Percentiles rank a stretch among this genome's conserved stretches.
Evolutionary conservation across 306 rosid species (phyloP).

Genomic region (Biancaea sappan): DNA sequence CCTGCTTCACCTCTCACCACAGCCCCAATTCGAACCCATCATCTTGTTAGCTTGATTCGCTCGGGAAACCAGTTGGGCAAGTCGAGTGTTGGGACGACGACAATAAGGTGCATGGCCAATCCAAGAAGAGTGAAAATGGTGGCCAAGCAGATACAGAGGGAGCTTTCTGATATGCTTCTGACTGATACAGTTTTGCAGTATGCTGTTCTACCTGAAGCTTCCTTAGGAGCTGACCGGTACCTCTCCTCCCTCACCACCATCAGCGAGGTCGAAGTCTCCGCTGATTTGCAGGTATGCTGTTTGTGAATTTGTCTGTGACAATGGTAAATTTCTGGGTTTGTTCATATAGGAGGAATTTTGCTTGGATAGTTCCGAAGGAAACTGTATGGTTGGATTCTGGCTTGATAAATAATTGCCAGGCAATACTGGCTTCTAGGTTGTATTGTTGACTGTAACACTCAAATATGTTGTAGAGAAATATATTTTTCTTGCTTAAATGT

Average conservation of each 20-base stretch:
- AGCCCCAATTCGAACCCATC: constrained; percentile 27
- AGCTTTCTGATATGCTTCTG: constrained; percentile 87
- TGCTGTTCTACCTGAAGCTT: constrained; percentile 85
- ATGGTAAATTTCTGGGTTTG: neutral
- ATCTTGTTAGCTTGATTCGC: constrained; percentile 36
- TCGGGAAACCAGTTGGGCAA: constrained; percentile 25
- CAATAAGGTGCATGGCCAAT: constrained; percentile 80
- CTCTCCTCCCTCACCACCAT: constrained; percentile 92
- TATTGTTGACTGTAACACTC: neutral
- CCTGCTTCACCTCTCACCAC: neutral
- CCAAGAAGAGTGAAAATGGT: constrained; percentile 94
- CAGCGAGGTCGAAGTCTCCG: constrained; percentile 81
- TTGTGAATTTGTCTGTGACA: neutral
- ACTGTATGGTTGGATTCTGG: neutral
- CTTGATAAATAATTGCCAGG: neutral
- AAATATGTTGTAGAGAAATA: neutral
- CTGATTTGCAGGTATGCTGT: constrained; percentile 76
- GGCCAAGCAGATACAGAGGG: constrained; percentile 86
- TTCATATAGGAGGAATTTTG: neutral
- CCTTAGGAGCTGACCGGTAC: constrained; percentile 81
- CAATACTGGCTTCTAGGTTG: neutral
- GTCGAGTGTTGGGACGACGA: constrained; percentile 8
- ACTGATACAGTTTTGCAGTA: constrained; percentile 76
- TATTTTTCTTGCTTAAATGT: neutral
- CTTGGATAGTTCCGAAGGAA: neutral